Evolutionary conservation across 1,139 yeast species (phyloP).

Genomic region (Pichia sp.): DNA sequence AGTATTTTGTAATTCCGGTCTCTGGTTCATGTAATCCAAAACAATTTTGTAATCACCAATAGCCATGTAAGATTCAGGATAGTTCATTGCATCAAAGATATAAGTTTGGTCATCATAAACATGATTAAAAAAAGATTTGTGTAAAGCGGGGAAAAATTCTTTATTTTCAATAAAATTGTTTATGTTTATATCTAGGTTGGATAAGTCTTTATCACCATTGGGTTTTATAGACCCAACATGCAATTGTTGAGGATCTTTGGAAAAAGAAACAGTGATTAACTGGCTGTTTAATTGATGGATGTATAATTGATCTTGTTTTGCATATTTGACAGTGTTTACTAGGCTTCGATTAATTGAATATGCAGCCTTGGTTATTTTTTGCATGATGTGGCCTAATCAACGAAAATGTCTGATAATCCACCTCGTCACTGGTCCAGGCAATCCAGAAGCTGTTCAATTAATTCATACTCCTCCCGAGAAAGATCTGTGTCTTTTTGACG

Average conservation of each 20-base stretch:
- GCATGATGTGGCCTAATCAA: too few relatives aligned
- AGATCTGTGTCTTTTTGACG: too few relatives aligned
- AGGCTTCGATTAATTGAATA: conserved; percentile 17
- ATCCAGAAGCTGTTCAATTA: too few relatives aligned
- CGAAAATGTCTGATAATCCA: too few relatives aligned
- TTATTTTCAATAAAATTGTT: conserved; percentile 27
- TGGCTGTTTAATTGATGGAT: conserved; percentile 28
- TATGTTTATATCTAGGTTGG: conserved; percentile 16
- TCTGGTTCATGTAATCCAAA: conserved; percentile 58
- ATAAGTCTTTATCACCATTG: conserved; percentile 6
- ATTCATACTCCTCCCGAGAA: too few relatives aligned
- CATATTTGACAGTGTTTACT: conserved; percentile 20
- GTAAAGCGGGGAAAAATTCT: conserved; percentile 29
- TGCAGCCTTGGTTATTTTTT: conserved; percentile 2
- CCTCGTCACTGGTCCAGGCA: too few relatives aligned
- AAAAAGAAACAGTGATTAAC: conserved; percentile 36
- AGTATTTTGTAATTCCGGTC: conserved; percentile 67
- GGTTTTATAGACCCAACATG: conserved; percentile 26
- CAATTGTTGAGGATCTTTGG: conserved; percentile 31
- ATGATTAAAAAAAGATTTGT: conserved; percentile 28
- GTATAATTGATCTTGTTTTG: conserved; percentile 26
- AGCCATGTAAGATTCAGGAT: conserved; percentile 55
- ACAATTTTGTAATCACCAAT: conserved; percentile 64
- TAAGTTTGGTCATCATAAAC: conserved; percentile 51
- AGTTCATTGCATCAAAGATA: conserved; percentile 56